A percentile compares a stretch with the other conserved stretches of the same genome.
Conservation (phyloP, 2,329 filamentous ascomycete species). For the Fusarium cyanostomum region DNA sequence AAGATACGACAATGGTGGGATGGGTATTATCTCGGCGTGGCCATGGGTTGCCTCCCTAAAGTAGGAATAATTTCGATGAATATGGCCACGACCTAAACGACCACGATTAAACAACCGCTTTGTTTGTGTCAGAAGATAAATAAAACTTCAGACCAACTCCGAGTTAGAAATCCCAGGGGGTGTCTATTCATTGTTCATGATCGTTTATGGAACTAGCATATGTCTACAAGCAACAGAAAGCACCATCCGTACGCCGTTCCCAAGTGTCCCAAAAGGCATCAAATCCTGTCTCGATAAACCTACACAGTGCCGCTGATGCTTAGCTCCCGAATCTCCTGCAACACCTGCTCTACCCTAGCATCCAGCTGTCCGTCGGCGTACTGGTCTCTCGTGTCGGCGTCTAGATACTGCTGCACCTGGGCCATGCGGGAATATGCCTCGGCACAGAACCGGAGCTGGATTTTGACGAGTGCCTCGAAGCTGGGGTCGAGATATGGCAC, state of each 20-base stretch:
- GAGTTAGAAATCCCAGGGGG: background rate
- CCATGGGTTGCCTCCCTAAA: too few species aligned
- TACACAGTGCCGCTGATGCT: constrained; percentile 83
- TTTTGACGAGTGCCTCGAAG: constrained; percentile 98
- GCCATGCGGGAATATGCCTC: constrained; percentile 98
- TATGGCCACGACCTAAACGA: too few species aligned
- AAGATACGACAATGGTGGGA: too few species aligned
- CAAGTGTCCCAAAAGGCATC: constrained; percentile 21
- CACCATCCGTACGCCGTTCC: constrained; percentile 43
- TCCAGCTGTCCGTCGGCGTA: constrained; percentile 95
- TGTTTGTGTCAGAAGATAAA: background rate
- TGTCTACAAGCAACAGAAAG: constrained; percentile 42
- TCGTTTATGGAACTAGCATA: constrained; percentile 33
- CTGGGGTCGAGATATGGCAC: constrained; percentile 97
- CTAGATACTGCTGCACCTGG: constrained; percentile 97
- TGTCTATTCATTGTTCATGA: constrained; percentile 43
- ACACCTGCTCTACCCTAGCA: constrained; percentile 88
- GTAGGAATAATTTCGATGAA: too few species aligned
- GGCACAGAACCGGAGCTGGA: constrained; percentile 95
- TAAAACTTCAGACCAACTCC: background rate
- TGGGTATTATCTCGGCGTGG: too few species aligned
- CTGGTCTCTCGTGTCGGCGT: constrained; percentile 93
- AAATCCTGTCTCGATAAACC: constrained; percentile 19
- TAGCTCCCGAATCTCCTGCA: constrained; percentile 96
- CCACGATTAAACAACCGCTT: too few species aligned